phyloP scores from a whole-genome alignment of 257 asterid species.

The Datura wrightii region DNA sequence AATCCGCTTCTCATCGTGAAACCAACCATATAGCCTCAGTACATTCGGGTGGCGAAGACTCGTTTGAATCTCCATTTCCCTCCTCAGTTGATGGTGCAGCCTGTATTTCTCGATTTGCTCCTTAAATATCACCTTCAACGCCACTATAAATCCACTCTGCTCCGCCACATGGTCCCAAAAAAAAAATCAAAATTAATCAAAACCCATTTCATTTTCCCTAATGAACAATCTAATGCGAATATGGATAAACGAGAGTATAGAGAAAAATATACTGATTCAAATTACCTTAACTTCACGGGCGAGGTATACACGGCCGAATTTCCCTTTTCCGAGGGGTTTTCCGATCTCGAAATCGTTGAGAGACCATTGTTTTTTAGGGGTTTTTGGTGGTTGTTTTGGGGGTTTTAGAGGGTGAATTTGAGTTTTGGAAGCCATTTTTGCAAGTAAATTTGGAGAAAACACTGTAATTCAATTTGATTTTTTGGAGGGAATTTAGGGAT shows the following conservation, averaged over 20 bases:
- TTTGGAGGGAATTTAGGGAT: constrained; percentile 20
- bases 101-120: constrained; percentile 82
- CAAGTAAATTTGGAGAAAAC: neutral
- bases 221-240: neutral
- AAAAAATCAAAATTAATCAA: neutral
- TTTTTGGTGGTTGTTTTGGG: constrained; percentile 43
- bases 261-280: neutral
- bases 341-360: constrained; percentile 90
- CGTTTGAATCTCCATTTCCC: constrained; percentile 94
- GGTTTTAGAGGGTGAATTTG: constrained; percentile 46
- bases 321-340: constrained; percentile 91
- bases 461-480: neutral
- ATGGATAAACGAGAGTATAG: neutral
- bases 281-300: constrained; percentile 87
- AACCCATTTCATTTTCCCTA: neutral
- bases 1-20: constrained; percentile 75
- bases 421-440: constrained; percentile 44
- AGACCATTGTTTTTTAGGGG: constrained; percentile 56
- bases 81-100: constrained; percentile 72
- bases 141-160: constrained; percentile 78
- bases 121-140: constrained; percentile 85
- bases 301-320: constrained; percentile 93
- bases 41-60: constrained; percentile 82
- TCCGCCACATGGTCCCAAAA: neutral
- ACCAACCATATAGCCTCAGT: constrained; percentile 89